Conservation (phyloP, 1,139 yeast genomes). For the Zygoascus hellenicus region DNA sequence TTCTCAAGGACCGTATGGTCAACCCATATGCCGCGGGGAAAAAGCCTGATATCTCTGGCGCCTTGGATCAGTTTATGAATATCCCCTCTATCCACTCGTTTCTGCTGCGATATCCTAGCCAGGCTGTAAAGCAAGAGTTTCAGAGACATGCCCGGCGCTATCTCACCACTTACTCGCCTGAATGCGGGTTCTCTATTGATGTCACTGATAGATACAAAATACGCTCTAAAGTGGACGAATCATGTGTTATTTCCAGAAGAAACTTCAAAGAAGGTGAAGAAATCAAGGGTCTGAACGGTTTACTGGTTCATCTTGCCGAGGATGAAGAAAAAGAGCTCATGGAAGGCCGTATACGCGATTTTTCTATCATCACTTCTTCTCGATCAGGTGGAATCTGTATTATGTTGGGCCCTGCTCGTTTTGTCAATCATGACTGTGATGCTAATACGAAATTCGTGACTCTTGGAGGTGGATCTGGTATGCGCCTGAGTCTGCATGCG, state of each 20-base stretch:
- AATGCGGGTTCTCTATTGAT: constrained; percentile 40
- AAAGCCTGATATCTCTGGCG: constrained; percentile 18
- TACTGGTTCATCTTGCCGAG: constrained; percentile 35
- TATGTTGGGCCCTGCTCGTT: constrained; percentile 46
- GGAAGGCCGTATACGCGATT: constrained; percentile 33
- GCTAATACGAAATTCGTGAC: constrained; percentile 39
- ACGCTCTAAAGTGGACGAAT: constrained; percentile 33
- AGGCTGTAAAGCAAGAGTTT: constrained; percentile 32
- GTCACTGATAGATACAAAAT: constrained; percentile 40
- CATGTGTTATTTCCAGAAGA: constrained; percentile 39
- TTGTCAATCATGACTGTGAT: constrained; percentile 44
- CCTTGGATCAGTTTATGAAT: constrained; percentile 29
- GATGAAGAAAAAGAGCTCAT: constrained; percentile 32
- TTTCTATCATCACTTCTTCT: constrained; percentile 39
- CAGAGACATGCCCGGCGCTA: constrained; percentile 37
- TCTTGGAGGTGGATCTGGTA: constrained; percentile 21
- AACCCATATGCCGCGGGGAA: constrained; percentile 12
- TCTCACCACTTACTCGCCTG: constrained; percentile 34
- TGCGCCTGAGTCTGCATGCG: constrained; percentile 34
- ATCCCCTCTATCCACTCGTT: constrained; percentile 31
- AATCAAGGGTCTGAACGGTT: constrained; percentile 36
- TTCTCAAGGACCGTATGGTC: constrained; percentile 23
- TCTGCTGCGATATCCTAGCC: constrained; percentile 26
- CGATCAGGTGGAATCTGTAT: constrained; percentile 35
- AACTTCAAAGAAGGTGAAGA: constrained; percentile 33